These are phyloP conservation scores for Globisporangium acanthophoron DNA, from an alignment of 352 stramenopile genomes.

Conservation along the genomic window DNA sequence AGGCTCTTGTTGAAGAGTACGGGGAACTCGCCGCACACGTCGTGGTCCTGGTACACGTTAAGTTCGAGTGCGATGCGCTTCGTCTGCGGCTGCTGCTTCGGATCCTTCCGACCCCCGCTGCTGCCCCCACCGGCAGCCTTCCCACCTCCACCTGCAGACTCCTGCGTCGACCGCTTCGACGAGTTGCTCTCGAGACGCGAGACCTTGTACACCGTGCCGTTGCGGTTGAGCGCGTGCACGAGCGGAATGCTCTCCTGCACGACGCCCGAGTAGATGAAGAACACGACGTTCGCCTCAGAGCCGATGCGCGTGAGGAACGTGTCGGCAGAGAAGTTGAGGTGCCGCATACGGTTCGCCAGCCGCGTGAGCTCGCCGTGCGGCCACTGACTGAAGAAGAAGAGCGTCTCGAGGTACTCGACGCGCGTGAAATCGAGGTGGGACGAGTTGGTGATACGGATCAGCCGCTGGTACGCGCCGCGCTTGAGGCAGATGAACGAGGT, in stretches of 20 bases:
- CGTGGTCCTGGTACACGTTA: constrained; percentile 76
- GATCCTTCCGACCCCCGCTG: constrained; percentile 13
- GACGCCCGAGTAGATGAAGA: constrained; percentile 74
- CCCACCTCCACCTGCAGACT: constrained; percentile 4
- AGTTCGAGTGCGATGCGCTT: constrained; percentile 61
- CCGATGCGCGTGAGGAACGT: constrained; percentile 67
- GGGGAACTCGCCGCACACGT: constrained; percentile 69
- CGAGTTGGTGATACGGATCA: constrained; percentile 79
- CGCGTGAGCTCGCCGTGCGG: constrained; percentile 65
- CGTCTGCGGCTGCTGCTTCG: constrained; percentile 14
- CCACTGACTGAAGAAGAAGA: constrained; percentile 79
- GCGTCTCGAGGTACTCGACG: constrained; percentile 76
- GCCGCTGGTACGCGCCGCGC: constrained; percentile 70
- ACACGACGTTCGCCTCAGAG: constrained; percentile 63
- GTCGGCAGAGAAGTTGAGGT: constrained; percentile 57
- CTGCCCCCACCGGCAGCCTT: constrained; percentile 1
- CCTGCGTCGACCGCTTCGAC: constrained; percentile 20
- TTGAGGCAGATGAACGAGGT: constrained; percentile 87
- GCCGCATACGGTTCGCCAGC: constrained; percentile 59
- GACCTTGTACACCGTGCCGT: constrained; percentile 54
- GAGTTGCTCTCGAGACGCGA: constrained; percentile 31
- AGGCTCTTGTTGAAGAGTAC: constrained; percentile 55
- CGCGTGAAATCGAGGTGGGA: constrained; percentile 77
- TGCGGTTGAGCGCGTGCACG: constrained; percentile 56
- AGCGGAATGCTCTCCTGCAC: constrained; percentile 76